Conservation (phyloP, 2,329 filamentous ascomycete species). For the Triangularia verruculosa region DNA sequence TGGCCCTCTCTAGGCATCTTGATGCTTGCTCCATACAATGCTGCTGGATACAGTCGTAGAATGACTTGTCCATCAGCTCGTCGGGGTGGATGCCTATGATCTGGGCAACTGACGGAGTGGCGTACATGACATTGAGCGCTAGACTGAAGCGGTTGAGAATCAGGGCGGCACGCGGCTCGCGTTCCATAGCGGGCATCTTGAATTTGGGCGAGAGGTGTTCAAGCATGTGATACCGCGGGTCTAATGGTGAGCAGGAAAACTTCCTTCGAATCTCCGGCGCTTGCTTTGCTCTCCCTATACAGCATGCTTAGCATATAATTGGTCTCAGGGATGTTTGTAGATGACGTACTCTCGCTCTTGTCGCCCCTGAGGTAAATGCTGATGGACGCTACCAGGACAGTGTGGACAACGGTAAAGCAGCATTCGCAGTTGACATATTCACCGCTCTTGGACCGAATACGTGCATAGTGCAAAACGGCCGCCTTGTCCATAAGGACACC, state of each 20-base stretch:
- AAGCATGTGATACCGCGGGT: slow-evolving; percentile 87
- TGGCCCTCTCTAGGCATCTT: slow-evolving; percentile 76
- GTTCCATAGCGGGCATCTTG: slow-evolving; percentile 57
- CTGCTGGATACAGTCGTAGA: slow-evolving; percentile 82
- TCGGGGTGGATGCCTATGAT: slow-evolving; percentile 71
- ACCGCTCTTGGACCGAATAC: slow-evolving; percentile 65
- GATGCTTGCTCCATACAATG: slow-evolving; percentile 75
- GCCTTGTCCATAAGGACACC: slow-evolving; percentile 79
- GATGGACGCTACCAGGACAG: slow-evolving; percentile 81
- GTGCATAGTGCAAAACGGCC: slow-evolving; percentile 77
- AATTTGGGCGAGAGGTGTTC: slow-evolving; percentile 83
- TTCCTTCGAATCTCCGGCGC: slow-evolving; percentile 75
- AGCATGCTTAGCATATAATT: slow-evolving; percentile 18
- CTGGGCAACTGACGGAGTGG: slow-evolving; percentile 70
- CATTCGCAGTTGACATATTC: slow-evolving; percentile 80
- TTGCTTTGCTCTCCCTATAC: slow-evolving; percentile 68
- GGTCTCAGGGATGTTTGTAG: not conserved
- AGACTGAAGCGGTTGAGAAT: slow-evolving; percentile 85
- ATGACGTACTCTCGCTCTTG: slow-evolving; percentile 68
- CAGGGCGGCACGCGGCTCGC: slow-evolving; percentile 78
- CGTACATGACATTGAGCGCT: slow-evolving; percentile 81
- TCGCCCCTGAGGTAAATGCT: slow-evolving; percentile 69
- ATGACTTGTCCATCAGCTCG: slow-evolving; percentile 71
- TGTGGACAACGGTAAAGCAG: slow-evolving; percentile 84
- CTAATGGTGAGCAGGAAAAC: slow-evolving; percentile 76